Evolutionary conservation across 2,329 filamentous ascomycete genomes (phyloP), one percentile per base, ranked within the genome.

Genomic region (Diplodia mutila): DNA sequence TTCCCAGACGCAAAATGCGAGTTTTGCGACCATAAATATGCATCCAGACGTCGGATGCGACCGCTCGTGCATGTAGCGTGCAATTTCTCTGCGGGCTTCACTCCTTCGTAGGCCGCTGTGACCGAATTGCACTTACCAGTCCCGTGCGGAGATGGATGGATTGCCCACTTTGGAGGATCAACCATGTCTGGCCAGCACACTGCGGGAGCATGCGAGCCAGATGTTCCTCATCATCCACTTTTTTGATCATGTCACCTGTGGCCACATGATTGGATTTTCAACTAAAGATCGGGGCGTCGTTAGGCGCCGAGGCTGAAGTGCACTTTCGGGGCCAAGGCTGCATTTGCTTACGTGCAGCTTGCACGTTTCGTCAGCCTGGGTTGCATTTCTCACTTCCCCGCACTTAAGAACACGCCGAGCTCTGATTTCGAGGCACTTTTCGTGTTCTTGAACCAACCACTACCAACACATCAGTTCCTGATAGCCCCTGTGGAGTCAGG

Each of bases 271-370:
- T 9, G 11, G 23, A 7, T 16, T 27, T 18, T 27, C n/a, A 23
- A 11, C 23, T 52, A 9, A 7, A 4, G 14, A 52, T 52, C 9
- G 42, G 7, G 6, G 18, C n/a, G 42, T 46, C 8, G 3, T n/a
- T 9, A 21, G 42, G 53, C 27, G 27, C 16, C 52, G 12, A 55
- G 53, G 53, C 53, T 55, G 53, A 16, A 18, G 11, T 55, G 53
- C 53, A 55, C 53, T 55, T 55, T 55, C 53, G 8, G 18, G 9
- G n/a, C n/a, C 29, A 37, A 55, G 53, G 34, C n/a, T 55, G 32
- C 53, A 37, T 21, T 23, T 39, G 29, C 12, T 32, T 8, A 25
- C n/a, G 9, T 37, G 53, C 29, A 55, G 14, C 8, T 37, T 39
- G 53, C 4, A 25, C 32, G 9, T 39, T 21, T 12, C 6, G 14